These are phyloP conservation scores for Plasmodium blacklocki DNA, from an alignment of 169 alveolate species.

Conservation along the genomic window DNA sequence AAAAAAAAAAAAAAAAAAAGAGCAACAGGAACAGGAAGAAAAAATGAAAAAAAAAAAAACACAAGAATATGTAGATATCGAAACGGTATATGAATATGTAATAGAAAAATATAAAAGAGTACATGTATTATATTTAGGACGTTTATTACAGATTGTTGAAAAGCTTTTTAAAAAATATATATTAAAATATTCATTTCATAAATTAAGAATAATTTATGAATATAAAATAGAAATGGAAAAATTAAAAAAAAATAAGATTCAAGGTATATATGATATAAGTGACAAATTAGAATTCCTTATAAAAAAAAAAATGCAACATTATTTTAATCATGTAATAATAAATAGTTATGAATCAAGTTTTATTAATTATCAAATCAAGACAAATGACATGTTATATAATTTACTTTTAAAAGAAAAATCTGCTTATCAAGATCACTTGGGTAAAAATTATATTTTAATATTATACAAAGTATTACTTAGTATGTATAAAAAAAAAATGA, in stretches of 20 bases:
- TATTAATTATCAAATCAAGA: slow-evolving; percentile 43
- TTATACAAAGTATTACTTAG: slow-evolving; percentile 11
- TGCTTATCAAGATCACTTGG: slow-evolving; percentile 34
- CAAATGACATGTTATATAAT: slow-evolving; percentile 42
- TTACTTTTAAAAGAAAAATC: slow-evolving; percentile 50
- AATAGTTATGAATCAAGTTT: slow-evolving; percentile 37
- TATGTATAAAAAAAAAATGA: slow-evolving; percentile 35
- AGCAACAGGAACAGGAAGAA: background rate
- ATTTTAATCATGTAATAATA: slow-evolving; percentile 33
- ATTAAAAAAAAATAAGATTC: slow-evolving; percentile 1
- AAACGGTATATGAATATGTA: slow-evolving; percentile 44
- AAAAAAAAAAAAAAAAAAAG: background rate
- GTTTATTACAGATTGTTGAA: slow-evolving; percentile 27
- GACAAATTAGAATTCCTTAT: slow-evolving; percentile 18
- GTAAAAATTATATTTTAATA: slow-evolving; percentile 8
- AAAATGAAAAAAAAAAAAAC: background rate
- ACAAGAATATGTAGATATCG: slow-evolving; percentile 35
- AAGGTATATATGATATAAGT: slow-evolving; percentile 6
- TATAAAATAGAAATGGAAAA: slow-evolving; percentile 13
- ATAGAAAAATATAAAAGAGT: slow-evolving; percentile 36
- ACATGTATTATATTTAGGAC: slow-evolving; percentile 29
- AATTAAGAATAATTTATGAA: background rate
- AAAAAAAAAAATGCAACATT: slow-evolving; percentile 21
- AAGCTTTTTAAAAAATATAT: slow-evolving; percentile 6
- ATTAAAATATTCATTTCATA: slow-evolving; percentile 1